These are phyloP conservation scores for Epichloe aotearoae DNA, from an alignment of 2,329 filamentous ascomycete species.

Conservation along the genomic window DNA sequence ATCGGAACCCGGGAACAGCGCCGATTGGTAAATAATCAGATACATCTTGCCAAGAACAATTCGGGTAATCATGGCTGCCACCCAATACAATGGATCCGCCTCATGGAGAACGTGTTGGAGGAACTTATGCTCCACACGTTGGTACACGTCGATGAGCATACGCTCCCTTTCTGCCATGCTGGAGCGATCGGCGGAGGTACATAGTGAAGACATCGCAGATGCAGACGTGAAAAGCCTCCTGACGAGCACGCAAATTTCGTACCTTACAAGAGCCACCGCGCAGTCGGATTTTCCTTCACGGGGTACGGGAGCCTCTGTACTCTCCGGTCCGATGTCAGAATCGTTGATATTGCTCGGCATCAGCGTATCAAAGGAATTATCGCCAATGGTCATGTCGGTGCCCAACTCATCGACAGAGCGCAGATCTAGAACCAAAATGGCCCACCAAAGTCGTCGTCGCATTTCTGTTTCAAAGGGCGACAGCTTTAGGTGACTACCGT, in stretches of 20 bases:
- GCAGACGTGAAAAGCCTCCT: slow-evolving; percentile 22
- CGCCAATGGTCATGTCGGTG: slow-evolving; percentile 29
- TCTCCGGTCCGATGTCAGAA: slow-evolving; percentile 30
- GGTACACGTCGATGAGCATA: slow-evolving; percentile 39
- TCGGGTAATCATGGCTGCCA: slow-evolving; percentile 52
- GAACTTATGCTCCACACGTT: slow-evolving; percentile 41
- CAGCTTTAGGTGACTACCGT: slow-evolving; percentile 36
- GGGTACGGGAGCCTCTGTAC: slow-evolving; percentile 32
- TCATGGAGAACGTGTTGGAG: slow-evolving; percentile 36
- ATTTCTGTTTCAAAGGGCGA: slow-evolving; percentile 47
- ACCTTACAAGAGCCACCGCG: slow-evolving; percentile 34
- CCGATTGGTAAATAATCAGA: slow-evolving; percentile 62
- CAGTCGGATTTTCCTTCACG: slow-evolving; percentile 39
- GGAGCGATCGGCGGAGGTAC: slow-evolving; percentile 15
- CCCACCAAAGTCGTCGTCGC: slow-evolving; percentile 47
- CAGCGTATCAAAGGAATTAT: slow-evolving; percentile 31
- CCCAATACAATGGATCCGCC: slow-evolving; percentile 47
- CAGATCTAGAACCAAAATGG: slow-evolving; percentile 43
- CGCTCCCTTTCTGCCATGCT: slow-evolving; percentile 24
- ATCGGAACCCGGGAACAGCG: slow-evolving; percentile 47
- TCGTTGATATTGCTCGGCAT: slow-evolving; percentile 39
- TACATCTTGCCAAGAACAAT: slow-evolving; percentile 69
- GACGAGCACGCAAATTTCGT: slow-evolving; percentile 33
- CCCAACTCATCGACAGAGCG: slow-evolving; percentile 41
- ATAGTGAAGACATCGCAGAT: slow-evolving; percentile 20